These are phyloP conservation scores for Thermothielavioides terrestris DNA, from an alignment of 495 filamentous ascomycete species.

Conservation along the genomic window DNA sequence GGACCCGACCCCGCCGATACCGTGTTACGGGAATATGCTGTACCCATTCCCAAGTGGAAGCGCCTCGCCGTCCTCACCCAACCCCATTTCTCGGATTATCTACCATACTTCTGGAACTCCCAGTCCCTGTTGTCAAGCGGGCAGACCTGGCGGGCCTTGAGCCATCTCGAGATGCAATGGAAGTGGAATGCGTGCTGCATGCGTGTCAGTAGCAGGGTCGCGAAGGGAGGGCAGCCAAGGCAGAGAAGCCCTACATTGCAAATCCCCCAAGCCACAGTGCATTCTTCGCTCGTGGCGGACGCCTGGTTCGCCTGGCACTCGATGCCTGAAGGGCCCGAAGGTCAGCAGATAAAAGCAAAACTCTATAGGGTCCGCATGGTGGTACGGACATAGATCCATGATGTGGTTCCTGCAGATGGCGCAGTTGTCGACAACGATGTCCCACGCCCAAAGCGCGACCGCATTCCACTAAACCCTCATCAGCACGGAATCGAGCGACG, in stretches of 20 bases:
- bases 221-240: not conserved
- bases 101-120: constrained; percentile 99
- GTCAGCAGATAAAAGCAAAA: not conserved
- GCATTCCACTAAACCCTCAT: constrained; percentile 76
- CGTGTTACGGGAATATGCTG: not conserved
- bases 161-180: constrained; percentile 98
- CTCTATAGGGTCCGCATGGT: too few relatives aligned
- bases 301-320: constrained; percentile 99
- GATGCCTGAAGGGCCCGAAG: constrained; percentile 54
- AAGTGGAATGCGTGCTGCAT: constrained; percentile 96
- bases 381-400: constrained; percentile 79
- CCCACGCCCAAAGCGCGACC: constrained; percentile 98
- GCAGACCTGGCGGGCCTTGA: constrained; percentile 99
- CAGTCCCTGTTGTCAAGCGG: constrained; percentile 97
- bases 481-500: constrained; percentile 4
- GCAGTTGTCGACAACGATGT: constrained; percentile 99
- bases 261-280: constrained; percentile 97
- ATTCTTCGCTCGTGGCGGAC: constrained; percentile 93
- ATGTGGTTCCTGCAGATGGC: constrained; percentile 99
- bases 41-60: not conserved
- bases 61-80: not conserved
- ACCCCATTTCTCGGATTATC: constrained; percentile 24
- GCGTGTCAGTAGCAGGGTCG: constrained; percentile 8
- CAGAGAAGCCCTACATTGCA: constrained; percentile 68
- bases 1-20: not conserved